Evolutionary conservation across 2,329 filamentous ascomycete genomes (phyloP).

Genomic region (Paraconiothyrium sp.): DNA sequence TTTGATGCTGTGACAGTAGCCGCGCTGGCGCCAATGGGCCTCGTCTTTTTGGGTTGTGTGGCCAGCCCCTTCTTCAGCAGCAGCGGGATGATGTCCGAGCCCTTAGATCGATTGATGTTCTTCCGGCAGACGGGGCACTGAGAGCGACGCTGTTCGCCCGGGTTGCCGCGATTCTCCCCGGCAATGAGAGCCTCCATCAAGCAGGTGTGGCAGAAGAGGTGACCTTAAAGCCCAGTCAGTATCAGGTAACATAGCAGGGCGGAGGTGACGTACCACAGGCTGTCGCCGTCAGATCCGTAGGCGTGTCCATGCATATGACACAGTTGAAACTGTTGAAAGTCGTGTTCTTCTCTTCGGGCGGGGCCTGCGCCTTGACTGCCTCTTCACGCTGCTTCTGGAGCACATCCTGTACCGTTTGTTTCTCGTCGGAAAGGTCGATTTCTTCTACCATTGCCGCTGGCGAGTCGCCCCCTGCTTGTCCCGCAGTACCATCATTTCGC

Average conservation of each 20-base stretch:
- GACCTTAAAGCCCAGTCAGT: conserved; percentile 57
- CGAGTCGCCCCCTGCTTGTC: conserved; percentile 8
- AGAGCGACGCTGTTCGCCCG: conserved; percentile 53
- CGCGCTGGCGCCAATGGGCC: conserved; percentile 14
- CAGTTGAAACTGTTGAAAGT: conserved; percentile 63
- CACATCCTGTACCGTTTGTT: conserved; percentile 53
- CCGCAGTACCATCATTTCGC: conserved; percentile 27
- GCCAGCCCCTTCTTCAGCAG: conserved; percentile 52
- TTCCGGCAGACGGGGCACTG: conserved; percentile 61
- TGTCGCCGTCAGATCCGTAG: conserved; percentile 67
- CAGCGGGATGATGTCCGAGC: conserved; percentile 53
- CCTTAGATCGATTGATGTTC: conserved; percentile 51
- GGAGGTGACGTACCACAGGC: conserved; percentile 62
- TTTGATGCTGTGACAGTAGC: conserved; percentile 17
- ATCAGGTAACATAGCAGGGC: background rate
- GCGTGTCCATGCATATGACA: conserved; percentile 71
- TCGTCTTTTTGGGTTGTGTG: conserved; percentile 46
- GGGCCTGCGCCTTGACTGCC: conserved; percentile 58
- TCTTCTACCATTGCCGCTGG: conserved; percentile 52
- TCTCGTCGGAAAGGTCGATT: conserved; percentile 60
- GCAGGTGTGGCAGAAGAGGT: conserved; percentile 72
- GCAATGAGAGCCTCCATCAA: conserved; percentile 68
- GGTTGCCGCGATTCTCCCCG: conserved; percentile 60
- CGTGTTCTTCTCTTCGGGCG: conserved; percentile 48
- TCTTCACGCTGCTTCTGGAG: conserved; percentile 64